These are phyloP conservation scores for Andrographis paniculata DNA, from an alignment of 305 asterid genomes.

Conservation along the genomic window DNA sequence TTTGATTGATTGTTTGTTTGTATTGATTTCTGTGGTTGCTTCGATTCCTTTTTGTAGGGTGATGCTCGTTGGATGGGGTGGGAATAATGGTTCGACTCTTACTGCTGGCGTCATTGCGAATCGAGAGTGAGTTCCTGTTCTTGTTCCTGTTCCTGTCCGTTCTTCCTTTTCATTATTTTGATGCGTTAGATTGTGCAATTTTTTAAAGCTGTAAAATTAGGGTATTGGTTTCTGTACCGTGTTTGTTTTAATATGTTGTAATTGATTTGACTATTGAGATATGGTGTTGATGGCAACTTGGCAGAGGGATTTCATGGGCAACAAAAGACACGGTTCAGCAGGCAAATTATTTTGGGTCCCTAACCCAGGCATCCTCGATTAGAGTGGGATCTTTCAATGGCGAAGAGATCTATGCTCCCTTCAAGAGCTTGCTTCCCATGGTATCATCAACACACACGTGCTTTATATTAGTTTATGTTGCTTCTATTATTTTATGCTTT, in stretches of 20 bases:
- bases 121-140: conserved; percentile 61
- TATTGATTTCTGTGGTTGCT: not conserved
- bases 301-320: conserved; percentile 97
- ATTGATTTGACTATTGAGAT: conserved; percentile 14
- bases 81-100: conserved; percentile 90
- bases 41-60: conserved; percentile 34
- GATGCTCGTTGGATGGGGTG: conserved; percentile 99
- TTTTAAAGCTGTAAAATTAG: no score
- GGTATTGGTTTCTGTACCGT: not conserved
- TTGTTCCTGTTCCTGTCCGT: no score
- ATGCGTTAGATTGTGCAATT: no score
- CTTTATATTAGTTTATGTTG: not conserved
- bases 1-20: no score
- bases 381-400: conserved; percentile 93
- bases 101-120: conserved; percentile 90
- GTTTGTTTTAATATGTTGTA: conserved; percentile 9
- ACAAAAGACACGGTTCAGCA: conserved; percentile 86
- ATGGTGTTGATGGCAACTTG: conserved; percentile 4
- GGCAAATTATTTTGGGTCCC: conserved; percentile 91
- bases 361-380: conserved; percentile 84
- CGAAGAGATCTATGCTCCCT: conserved; percentile 93
- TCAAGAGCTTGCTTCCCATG: conserved; percentile 94
- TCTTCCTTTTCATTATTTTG: no score
- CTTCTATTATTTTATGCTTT: no score
- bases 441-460: conserved; percentile 22